A percentile compares a stretch with the other conserved stretches of the same genome.
Conservation (phyloP, 2,329 filamentous ascomycete species). For the Orbilia oligospora region DNA sequence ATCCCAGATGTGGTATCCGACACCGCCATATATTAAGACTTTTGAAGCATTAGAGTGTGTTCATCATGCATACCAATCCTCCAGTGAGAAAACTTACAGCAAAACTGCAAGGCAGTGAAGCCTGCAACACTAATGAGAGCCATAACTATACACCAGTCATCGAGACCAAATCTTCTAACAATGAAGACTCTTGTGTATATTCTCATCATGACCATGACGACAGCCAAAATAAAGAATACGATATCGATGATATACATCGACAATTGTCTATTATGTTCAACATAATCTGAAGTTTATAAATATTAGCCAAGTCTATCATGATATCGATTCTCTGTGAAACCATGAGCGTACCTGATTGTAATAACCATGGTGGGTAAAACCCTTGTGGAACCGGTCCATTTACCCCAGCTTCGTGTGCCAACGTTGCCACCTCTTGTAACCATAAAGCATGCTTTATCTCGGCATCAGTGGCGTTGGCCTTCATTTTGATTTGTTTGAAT, state of each 20-base stretch:
- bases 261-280: constrained; percentile 33
- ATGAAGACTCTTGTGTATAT: constrained; percentile 59
- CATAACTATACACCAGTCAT: constrained; percentile 56
- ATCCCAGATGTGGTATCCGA: constrained; percentile 59
- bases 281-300: constrained; percentile 30
- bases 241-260: constrained; percentile 57
- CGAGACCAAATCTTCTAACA: constrained; percentile 47
- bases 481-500: constrained; percentile 28
- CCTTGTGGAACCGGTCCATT: constrained; percentile 50
- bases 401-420: constrained; percentile 45
- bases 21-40: constrained; percentile 58
- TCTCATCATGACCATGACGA: constrained; percentile 55
- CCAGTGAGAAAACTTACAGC: constrained; percentile 42
- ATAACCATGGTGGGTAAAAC: constrained; percentile 54
- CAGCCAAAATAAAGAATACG: constrained; percentile 51
- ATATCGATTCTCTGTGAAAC: not conserved
- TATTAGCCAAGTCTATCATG: not conserved
- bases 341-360: constrained; percentile 23
- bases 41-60: not conserved
- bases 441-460: constrained; percentile 50
- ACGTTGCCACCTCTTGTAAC: constrained; percentile 43
- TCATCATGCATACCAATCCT: not conserved
- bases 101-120: constrained; percentile 58
- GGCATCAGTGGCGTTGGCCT: constrained; percentile 32
- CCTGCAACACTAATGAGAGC: constrained; percentile 50